Percentiles rank a stretch among this genome's conserved stretches.
Evolutionary conservation across 2,329 filamentous ascomycete species (phyloP).

Genomic region (Paecilomyces sp.): DNA sequence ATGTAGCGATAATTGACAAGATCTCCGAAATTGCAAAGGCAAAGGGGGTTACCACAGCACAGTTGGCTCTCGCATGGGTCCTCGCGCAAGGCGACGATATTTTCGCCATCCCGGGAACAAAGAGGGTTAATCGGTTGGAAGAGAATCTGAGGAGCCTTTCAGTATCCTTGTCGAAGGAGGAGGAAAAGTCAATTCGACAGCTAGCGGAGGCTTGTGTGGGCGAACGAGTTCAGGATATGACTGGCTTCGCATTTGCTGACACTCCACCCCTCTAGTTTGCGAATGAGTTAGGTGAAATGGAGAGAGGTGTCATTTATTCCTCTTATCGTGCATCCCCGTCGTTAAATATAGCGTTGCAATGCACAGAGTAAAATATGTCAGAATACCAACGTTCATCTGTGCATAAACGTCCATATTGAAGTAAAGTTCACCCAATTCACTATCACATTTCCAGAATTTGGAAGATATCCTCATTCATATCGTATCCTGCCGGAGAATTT

Average conservation of each 20-base stretch:
- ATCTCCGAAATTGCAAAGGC: slow-evolving; percentile 43
- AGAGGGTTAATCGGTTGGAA: slow-evolving; percentile 38
- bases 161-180: not conserved
- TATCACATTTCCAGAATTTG: not conserved
- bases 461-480: not conserved
- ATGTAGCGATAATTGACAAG: slow-evolving; percentile 46
- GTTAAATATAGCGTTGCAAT: no score
- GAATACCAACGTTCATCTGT: no score
- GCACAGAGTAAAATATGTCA: no score
- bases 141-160: slow-evolving; percentile 30
- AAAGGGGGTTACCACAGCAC: slow-evolving; percentile 48
- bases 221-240: slow-evolving; percentile 9
- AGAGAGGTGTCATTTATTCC: no score
- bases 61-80: slow-evolving; percentile 59
- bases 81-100: slow-evolving; percentile 54
- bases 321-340: no score
- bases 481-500: not conserved
- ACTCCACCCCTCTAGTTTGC: slow-evolving; percentile 6
- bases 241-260: slow-evolving; percentile 11
- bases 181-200: not conserved
- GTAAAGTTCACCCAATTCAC: not conserved
- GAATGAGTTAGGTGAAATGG: not conserved
- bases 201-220: slow-evolving; percentile 3
- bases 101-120: slow-evolving; percentile 54
- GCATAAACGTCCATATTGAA: no score